A percentile compares a stretch with the other conserved stretches of the same genome.
These are phyloP conservation scores for Scheffersomyces quercinus DNA, from an alignment of 1,139 yeast species.

Conservation along the genomic window DNA sequence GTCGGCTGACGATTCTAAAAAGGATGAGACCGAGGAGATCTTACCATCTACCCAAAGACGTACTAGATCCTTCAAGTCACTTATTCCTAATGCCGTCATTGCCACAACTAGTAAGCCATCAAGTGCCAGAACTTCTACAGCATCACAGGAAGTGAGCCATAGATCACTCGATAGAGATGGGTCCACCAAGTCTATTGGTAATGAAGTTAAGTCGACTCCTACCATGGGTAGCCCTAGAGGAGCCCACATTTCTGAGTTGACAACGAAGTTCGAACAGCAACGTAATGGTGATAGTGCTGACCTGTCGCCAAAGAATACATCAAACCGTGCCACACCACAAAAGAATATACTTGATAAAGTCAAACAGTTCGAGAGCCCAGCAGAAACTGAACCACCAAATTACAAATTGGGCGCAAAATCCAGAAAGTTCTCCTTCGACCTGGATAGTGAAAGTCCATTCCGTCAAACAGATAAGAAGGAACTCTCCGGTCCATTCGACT, in stretches of 20 bases:
- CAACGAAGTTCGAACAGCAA: constrained; percentile 18
- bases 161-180: too few relatives aligned
- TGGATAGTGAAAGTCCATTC: background rate
- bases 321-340: constrained; percentile 16
- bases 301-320: constrained; percentile 6
- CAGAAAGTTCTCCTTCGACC: background rate
- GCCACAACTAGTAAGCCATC: background rate
- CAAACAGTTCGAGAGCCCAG: constrained; percentile 38
- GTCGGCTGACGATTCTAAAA: too few relatives aligned
- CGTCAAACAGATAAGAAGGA: background rate
- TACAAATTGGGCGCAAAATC: background rate
- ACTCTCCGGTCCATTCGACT: background rate
- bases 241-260: constrained; percentile 16
- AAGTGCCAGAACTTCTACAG: too few relatives aligned
- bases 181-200: background rate
- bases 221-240: constrained; percentile 10
- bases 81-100: background rate
- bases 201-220: background rate
- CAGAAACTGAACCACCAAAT: constrained; percentile 4
- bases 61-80: background rate
- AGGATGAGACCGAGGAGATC: too few relatives aligned
- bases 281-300: constrained; percentile 1
- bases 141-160: too few relatives aligned
- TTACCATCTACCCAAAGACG: too few relatives aligned
- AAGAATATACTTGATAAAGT: constrained; percentile 39